Conservation (phyloP, 495 filamentous ascomycete species). For the Xylaria longipes region DNA sequence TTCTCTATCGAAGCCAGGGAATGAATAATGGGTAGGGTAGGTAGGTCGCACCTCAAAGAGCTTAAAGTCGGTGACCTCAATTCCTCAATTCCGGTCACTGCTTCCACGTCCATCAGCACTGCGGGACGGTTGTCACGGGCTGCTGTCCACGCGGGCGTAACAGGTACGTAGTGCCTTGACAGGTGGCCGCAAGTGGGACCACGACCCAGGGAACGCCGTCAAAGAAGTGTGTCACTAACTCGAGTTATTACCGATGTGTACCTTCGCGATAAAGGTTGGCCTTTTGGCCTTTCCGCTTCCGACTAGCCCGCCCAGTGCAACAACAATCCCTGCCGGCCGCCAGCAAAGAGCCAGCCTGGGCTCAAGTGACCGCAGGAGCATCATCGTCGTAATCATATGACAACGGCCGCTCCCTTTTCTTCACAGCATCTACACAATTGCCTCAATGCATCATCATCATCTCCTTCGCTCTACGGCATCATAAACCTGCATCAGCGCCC, state of each 20-base stretch:
- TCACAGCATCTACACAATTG: neutral
- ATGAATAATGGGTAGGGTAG: neutral
- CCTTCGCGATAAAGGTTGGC: too few relatives aligned
- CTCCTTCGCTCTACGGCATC: neutral
- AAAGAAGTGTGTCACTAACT: too few relatives aligned
- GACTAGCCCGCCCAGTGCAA: neutral
- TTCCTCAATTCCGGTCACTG: neutral
- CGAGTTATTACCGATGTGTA: too few relatives aligned
- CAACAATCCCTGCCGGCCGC: conserved; percentile 10
- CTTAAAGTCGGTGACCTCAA: neutral
- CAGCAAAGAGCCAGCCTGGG: conserved; percentile 9
- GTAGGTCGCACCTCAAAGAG: neutral
- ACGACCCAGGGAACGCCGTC: too few relatives aligned
- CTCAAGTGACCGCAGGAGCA: conserved; percentile 1
- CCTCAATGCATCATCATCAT: neutral
- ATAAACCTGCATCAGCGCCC: neutral
- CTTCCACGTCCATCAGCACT: neutral
- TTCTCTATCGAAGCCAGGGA: too few relatives aligned
- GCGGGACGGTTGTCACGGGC: neutral
- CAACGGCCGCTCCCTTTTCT: neutral
- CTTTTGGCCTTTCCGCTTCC: conserved; percentile 9
- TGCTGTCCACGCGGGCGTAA: neutral
- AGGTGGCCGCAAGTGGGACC: neutral
- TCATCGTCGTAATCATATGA: conserved; percentile 13
- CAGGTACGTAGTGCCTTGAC: neutral